Evolutionary conservation across 768 basidiomycete species (phyloP).

Genomic region (Calocera viscosa): DNA sequence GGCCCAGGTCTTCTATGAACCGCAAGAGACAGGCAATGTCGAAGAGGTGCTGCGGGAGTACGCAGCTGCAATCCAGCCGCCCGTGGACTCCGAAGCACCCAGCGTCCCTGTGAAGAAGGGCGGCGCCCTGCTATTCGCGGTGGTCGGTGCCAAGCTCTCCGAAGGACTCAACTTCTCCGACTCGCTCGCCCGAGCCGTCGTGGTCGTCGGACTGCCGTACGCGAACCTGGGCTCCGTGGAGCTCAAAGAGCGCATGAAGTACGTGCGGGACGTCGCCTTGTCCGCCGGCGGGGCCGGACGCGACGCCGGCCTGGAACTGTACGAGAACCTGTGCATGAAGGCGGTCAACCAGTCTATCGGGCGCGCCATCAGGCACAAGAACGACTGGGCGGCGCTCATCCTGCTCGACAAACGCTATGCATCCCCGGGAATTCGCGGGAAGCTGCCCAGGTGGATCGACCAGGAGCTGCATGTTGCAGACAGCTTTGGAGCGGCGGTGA

Average conservation of each 20-base stretch:
- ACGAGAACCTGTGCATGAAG: constrained; percentile 84
- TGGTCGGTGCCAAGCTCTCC: constrained; percentile 93
- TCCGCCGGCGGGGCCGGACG: constrained; percentile 27
- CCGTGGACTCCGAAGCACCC: constrained; percentile 15
- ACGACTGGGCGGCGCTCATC: constrained; percentile 84
- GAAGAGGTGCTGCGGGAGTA: constrained; percentile 68
- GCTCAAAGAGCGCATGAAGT: constrained; percentile 80
- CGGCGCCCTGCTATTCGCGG: constrained; percentile 82
- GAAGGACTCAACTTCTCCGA: constrained; percentile 73
- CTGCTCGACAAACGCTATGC: constrained; percentile 77
- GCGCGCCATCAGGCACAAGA: constrained; percentile 80
- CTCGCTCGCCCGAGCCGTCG: constrained; percentile 69
- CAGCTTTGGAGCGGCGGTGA: constrained; percentile 60
- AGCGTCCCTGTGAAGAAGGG: constrained; percentile 18
- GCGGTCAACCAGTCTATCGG: constrained; percentile 97
- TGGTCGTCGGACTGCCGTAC: constrained; percentile 85
- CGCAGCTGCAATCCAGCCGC: constrained; percentile 34
- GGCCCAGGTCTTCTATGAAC: constrained; percentile 75
- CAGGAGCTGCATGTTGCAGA: constrained; percentile 44
- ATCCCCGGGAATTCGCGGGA: constrained; percentile 50
- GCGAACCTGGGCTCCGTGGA: constrained; percentile 86
- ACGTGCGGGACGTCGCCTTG: constrained; percentile 54
- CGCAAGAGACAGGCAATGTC: constrained; percentile 55
- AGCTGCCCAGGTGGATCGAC: constrained; percentile 88
- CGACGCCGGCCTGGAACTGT: constrained; percentile 69